A percentile compares a stretch with the other conserved stretches of the same genome.
These are phyloP conservation scores for Monilinia fructicola DNA, from an alignment of 2,329 filamentous ascomycete species.

Conservation along the genomic window DNA sequence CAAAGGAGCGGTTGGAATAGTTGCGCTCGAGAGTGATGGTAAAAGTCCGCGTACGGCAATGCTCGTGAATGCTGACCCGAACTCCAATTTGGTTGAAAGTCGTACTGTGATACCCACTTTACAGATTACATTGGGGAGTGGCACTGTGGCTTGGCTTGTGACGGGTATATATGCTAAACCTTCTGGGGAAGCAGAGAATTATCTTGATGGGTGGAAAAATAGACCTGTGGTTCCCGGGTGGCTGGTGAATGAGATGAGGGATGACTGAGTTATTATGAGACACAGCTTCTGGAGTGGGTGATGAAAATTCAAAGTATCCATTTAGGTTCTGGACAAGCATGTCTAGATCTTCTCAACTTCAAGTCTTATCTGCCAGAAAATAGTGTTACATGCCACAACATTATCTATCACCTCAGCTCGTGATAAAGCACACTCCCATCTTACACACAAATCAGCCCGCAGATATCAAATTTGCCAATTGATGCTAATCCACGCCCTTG, in stretches of 20 bases:
- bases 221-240: slow-evolving; percentile 59
- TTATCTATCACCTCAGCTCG: neutral
- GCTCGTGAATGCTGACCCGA: slow-evolving; percentile 73
- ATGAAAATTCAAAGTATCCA: neutral
- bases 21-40: slow-evolving; percentile 45
- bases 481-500: neutral
- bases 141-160: slow-evolving; percentile 63
- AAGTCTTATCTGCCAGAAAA: neutral
- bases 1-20: slow-evolving; percentile 58
- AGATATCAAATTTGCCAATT: neutral
- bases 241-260: slow-evolving; percentile 47
- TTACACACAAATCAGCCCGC: neutral
- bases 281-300: neutral
- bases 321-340: neutral
- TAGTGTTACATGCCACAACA: neutral
- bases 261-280: neutral
- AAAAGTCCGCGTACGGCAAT: slow-evolving; percentile 49
- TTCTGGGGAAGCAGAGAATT: slow-evolving; percentile 51
- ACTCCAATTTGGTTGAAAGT: slow-evolving; percentile 73
- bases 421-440: neutral
- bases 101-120: slow-evolving; percentile 71
- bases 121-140: slow-evolving; percentile 58
- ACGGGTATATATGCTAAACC: slow-evolving; percentile 72
- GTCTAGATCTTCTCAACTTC: neutral
- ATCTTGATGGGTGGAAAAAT: slow-evolving; percentile 60